Evolutionary conservation across 495 filamentous ascomycete genomes (phyloP).

Genomic region (Xylaria nigripes): DNA sequence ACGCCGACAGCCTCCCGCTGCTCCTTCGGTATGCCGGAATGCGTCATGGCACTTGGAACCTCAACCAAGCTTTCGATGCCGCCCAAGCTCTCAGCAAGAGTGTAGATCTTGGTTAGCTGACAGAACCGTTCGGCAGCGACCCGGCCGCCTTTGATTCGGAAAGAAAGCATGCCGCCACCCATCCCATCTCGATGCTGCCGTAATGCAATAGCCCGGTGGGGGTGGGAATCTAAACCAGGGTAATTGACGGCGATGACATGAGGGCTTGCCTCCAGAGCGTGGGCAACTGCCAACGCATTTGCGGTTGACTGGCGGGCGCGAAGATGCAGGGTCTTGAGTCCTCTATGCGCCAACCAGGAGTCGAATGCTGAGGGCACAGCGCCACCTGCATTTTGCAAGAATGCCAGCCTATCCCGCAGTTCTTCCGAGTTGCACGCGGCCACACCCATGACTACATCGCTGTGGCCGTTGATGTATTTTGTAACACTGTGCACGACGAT

Average conservation of each 20-base stretch:
- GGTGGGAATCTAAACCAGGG: conserved; percentile 80
- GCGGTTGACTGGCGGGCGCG: conserved; percentile 73
- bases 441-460: conserved; percentile 96
- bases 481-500: conserved; percentile 99
- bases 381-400: conserved; percentile 96
- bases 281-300: conserved; percentile 74
- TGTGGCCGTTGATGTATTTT: conserved; percentile 98
- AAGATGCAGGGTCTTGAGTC: conserved; percentile 92
- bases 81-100: conserved; percentile 84
- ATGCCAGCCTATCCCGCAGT: conserved; percentile 67
- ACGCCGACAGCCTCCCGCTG: conserved; percentile 87
- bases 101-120: conserved; percentile 80
- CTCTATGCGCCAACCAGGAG: conserved; percentile 97
- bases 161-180: conserved; percentile 95
- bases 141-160: conserved; percentile 87
- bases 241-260: conserved; percentile 87
- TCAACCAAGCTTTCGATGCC: conserved; percentile 91
- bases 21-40: conserved; percentile 85
- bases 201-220: conserved; percentile 71
- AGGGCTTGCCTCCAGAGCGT: conserved; percentile 67
- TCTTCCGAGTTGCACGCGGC: conserved; percentile 87
- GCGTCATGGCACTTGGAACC: conserved; percentile 90
- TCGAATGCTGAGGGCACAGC: conserved; percentile 93
- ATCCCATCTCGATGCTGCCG: conserved; percentile 91
- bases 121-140: conserved; percentile 87